phyloP scores from a whole-genome alignment of 2,329 filamentous ascomycete genomes.

The Neofusicoccum sp. region DNA sequence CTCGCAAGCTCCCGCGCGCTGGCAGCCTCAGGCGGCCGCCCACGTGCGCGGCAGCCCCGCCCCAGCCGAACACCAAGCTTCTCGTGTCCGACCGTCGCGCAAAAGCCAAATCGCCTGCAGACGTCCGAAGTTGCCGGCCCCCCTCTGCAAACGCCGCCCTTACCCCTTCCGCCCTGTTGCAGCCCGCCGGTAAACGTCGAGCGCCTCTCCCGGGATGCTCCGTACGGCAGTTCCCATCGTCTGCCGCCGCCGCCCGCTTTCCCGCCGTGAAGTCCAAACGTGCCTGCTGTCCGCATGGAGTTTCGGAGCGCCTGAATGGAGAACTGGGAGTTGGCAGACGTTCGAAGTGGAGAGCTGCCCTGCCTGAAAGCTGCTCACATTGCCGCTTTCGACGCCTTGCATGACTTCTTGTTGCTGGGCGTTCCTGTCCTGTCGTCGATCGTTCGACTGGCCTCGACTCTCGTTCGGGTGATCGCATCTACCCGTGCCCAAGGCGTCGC shows the following conservation, averaged over 20 bases:
- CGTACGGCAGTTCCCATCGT: neutral
- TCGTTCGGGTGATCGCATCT: no score
- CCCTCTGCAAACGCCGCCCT: neutral
- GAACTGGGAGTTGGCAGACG: conserved; percentile 1
- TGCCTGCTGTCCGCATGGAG: neutral
- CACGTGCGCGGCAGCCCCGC: neutral
- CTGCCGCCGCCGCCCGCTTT: neutral
- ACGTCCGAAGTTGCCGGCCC: conserved; percentile 11
- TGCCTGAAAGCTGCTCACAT: neutral
- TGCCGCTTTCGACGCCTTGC: conserved; percentile 1
- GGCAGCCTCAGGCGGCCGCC: conserved; percentile 4
- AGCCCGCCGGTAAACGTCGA: neutral
- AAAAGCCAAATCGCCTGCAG: conserved; percentile 11
- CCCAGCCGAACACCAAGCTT: conserved; percentile 11
- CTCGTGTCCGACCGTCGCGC: conserved; percentile 13
- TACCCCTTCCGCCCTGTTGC: neutral
- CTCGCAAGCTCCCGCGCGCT: neutral
- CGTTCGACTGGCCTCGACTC: neutral
- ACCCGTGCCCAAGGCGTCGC: no score
- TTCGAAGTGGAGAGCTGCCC: conserved; percentile 1
- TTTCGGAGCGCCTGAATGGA: neutral
- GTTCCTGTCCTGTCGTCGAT: neutral
- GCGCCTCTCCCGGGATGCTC: neutral
- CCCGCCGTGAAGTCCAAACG: neutral
- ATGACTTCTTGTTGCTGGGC: neutral